Conservation (phyloP, 306 rosid genomes). For the apple (Malus domestica) region DNA sequence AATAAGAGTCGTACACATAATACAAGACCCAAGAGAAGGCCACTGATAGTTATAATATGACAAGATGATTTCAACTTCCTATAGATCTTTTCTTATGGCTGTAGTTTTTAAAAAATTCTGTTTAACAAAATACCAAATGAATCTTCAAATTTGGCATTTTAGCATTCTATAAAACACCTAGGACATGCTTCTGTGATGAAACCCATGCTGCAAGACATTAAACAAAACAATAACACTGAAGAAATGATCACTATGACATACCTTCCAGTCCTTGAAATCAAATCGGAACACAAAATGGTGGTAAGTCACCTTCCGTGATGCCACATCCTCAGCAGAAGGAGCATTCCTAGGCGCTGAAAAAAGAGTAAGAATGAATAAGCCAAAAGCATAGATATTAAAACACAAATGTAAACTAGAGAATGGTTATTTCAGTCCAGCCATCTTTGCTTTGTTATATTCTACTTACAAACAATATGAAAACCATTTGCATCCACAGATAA, state of each 20-base stretch:
- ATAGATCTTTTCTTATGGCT: neutral
- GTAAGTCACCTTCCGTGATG: slow-evolving; percentile 46
- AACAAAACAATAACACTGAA: neutral
- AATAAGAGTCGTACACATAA: neutral
- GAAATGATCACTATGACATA: slow-evolving; percentile 11
- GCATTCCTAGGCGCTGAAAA: slow-evolving; percentile 74
- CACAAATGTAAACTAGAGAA: neutral
- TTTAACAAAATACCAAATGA: neutral
- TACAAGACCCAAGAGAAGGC: neutral
- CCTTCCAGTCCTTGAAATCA: slow-evolving; percentile 89
- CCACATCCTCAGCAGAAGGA: slow-evolving; percentile 39
- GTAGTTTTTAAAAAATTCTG: neutral
- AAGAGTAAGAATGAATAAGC: neutral
- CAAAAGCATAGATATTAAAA: neutral
- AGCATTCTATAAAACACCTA: neutral
- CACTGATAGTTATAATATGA: neutral
- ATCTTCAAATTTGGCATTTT: neutral
- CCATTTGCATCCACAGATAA: slow-evolving; percentile 42
- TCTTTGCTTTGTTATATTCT: neutral
- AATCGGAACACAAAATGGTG: slow-evolving; percentile 73
- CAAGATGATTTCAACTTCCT: neutral
- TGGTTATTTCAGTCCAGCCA: neutral
- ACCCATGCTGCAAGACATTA: neutral
- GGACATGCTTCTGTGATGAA: neutral
- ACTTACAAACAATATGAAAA: slow-evolving; percentile 67